Base-by-base conservation (phyloP, 106 monocot genomes). In the Posidonia australis region DNA sequence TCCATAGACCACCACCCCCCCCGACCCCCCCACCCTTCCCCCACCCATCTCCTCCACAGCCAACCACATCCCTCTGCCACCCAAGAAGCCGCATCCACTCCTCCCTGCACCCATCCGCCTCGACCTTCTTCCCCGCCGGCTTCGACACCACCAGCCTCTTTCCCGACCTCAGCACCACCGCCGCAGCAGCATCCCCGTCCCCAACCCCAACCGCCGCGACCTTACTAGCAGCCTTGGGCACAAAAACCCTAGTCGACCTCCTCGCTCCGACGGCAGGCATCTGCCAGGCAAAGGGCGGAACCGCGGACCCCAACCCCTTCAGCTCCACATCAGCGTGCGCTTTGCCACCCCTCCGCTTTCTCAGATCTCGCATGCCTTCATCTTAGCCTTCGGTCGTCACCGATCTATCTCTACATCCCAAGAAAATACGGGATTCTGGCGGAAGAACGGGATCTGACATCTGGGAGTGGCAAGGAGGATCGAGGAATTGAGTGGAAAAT, bases 191-290 rank as follows among this genome's bases (percentile, higher is more conserved):
- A 49, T n/a, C 48, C 58, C 58, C 58, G 11, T 14, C 58, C 26
- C 28, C 26, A 36, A 36, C 36, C 36, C 36, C 36, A 36, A 36
- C 36, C 36, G 36, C 36, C 36, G 36, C 36, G 7, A 36, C 36
- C 36, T 36, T 36, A 7, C 36, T 36, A 7, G 48, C 48, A 10
- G 20, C 13, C 42, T 23, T 61, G 19, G 61, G 61, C 21, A 61
- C n/a, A 43, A 61, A 61, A 61, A 10, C 61, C 61, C 61, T 36
- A n/a, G 61, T 61, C 41, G 61, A 61, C 30, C 61, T 36, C 61
- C 61, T 20, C 41, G 61, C 11, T 10, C 61, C 61, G 11, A 61
- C 61, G 6, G 61, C 32, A 14, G 61, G 61, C 61, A 61, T 61
- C 61, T 43, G 61, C 26, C 27, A n/a, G n/a, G n/a, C n/a, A n/a